Conservation (phyloP, 495 filamentous ascomycete species). For the Annulohypoxylon bovei region DNA sequence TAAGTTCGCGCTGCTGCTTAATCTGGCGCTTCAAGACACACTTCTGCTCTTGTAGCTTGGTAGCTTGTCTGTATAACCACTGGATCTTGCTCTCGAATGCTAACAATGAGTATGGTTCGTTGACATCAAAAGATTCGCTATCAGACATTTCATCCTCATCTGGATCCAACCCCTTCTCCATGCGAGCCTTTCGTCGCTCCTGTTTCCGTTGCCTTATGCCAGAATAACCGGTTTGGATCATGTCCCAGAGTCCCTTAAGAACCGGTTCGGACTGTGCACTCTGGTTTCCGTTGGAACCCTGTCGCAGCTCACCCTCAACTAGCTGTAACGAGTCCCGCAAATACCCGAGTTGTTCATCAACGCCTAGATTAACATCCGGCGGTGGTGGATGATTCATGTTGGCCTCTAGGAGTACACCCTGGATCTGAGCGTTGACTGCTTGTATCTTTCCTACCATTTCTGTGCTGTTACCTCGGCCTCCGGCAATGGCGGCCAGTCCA, state of each 20-base stretch:
- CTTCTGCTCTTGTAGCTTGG: conserved; percentile 82
- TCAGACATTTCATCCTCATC: conserved; percentile 60
- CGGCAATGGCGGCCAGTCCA: conserved; percentile 44
- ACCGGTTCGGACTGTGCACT: conserved; percentile 67
- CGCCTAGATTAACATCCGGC: conserved; percentile 32
- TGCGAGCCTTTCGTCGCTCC: conserved; percentile 57
- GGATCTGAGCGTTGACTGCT: conserved; percentile 46
- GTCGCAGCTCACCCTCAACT: conserved; percentile 48
- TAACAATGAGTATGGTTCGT: conserved; percentile 71
- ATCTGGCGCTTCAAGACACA: conserved; percentile 85
- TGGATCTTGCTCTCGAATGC: conserved; percentile 81
- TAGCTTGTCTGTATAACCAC: conserved; percentile 71
- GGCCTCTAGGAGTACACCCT: conserved; percentile 43
- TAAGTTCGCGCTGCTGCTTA: conserved; percentile 90
- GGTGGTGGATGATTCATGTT: conserved; percentile 43
- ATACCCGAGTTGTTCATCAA: conserved; percentile 55
- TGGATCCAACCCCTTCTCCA: conserved; percentile 53
- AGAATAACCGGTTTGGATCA: conserved; percentile 70
- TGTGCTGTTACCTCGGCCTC: conserved; percentile 41
- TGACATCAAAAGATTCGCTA: conserved; percentile 59
- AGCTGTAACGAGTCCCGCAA: conserved; percentile 48
- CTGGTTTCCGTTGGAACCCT: conserved; percentile 49
- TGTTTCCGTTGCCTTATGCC: conserved; percentile 64
- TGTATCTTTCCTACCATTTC: conserved; percentile 46
- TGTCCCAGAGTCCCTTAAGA: conserved; percentile 77